Conservation (phyloP, 805 yeast genomes). For the Myxozyma sirexii region DNA sequence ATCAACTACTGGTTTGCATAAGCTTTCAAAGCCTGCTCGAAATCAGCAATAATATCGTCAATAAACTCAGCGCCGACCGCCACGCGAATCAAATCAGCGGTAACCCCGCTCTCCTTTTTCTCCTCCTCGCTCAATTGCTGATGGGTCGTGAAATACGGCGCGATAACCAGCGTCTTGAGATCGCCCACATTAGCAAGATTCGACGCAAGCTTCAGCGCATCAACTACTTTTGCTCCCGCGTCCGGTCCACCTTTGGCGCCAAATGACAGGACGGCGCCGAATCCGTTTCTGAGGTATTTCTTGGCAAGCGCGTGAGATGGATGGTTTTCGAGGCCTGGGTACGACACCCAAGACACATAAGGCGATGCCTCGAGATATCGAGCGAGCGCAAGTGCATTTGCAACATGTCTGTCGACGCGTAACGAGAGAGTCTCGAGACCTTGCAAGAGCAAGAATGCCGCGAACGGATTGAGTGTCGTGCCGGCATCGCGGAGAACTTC, state of each 20-base stretch:
- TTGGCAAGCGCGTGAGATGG: constrained; percentile 79
- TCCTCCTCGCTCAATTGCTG: constrained; percentile 85
- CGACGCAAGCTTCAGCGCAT: constrained; percentile 79
- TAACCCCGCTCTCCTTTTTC: constrained; percentile 80
- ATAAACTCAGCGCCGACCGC: constrained; percentile 90
- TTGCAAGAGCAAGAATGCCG: constrained; percentile 79
- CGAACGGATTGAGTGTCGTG: constrained; percentile 85
- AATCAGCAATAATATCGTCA: constrained; percentile 78
- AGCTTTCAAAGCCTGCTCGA: constrained; percentile 77
- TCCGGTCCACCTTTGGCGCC: constrained; percentile 73
- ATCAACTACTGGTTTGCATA: constrained; percentile 41
- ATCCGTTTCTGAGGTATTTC: constrained; percentile 77
- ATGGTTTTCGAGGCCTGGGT: constrained; percentile 82
- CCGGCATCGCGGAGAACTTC: constrained; percentile 92
- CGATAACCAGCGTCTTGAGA: constrained; percentile 89
- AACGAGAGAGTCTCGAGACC: constrained; percentile 93
- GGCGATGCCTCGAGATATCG: constrained; percentile 69
- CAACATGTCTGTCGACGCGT: constrained; percentile 89
- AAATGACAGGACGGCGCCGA: constrained; percentile 86
- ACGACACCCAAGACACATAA: constrained; percentile 85
- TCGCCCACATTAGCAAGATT: constrained; percentile 98
- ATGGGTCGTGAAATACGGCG: constrained; percentile 96
- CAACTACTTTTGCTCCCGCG: constrained; percentile 81
- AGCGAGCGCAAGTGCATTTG: constrained; percentile 81
- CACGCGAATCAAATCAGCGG: constrained; percentile 78